Percentiles rank a stretch among this genome's conserved stretches.
phyloP scores from a whole-genome alignment of 2,329 filamentous ascomycete species.

The Claviceps pazoutovae region DNA sequence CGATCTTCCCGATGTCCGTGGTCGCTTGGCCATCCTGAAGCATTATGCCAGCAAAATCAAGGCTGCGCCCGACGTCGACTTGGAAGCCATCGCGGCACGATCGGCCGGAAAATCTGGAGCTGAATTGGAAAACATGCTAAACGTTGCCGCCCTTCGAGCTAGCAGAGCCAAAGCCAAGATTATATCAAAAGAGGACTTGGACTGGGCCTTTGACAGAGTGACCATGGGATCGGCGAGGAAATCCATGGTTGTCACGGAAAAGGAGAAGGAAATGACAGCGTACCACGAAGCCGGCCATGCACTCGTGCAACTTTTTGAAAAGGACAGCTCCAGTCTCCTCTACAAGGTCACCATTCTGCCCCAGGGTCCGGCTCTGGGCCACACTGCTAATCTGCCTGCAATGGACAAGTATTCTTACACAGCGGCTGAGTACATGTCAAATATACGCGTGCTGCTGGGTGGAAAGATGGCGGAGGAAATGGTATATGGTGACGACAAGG shows the following conservation, averaged over 20 bases:
- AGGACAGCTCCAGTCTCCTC: conserved; percentile 56
- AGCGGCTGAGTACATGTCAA: conserved; percentile 69
- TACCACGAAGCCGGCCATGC: conserved; percentile 96
- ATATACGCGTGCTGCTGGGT: conserved; percentile 69
- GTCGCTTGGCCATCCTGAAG: conserved; percentile 81
- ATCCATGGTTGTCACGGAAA: conserved; percentile 77
- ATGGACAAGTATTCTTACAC: conserved; percentile 85
- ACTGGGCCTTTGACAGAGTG: conserved; percentile 97
- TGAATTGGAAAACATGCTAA: conserved; percentile 91
- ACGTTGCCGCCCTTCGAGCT: conserved; percentile 90
- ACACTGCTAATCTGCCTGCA: conserved; percentile 77
- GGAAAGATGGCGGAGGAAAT: conserved; percentile 87
- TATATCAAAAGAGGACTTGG: conserved; percentile 68
- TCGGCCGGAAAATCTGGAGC: conserved; percentile 90
- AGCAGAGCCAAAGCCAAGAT: conserved; percentile 68
- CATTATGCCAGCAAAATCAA: conserved; percentile 91
- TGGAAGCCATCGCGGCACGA: conserved; percentile 69
- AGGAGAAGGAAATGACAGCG: conserved; percentile 91
- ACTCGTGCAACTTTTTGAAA: conserved; percentile 70
- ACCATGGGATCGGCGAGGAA: conserved; percentile 91
- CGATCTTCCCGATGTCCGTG: conserved; percentile 79
- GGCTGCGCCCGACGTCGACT: conserved; percentile 63
- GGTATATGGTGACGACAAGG: conserved; percentile 78
- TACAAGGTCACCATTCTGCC: conserved; percentile 98
- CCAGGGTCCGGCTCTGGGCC: conserved; percentile 70